phyloP scores from a whole-genome alignment of 345 rosid genomes.

The Linum usitatissimum region DNA sequence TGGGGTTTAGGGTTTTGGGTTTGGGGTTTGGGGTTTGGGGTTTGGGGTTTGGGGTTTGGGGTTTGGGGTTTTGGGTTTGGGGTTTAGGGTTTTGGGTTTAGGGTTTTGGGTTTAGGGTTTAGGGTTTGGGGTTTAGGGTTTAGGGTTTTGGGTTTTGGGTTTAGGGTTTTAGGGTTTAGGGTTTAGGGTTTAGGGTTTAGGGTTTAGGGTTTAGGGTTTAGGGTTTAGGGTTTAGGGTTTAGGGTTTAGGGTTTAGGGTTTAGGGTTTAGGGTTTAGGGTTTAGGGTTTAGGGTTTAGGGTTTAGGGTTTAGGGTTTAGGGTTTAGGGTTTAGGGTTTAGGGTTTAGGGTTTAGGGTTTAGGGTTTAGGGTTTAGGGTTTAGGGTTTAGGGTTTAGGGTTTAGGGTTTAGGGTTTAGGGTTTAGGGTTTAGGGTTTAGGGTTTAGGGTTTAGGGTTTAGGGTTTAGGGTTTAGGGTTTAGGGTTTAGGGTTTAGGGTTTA shows the following conservation, averaged over 20 bases:
- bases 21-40: too few species aligned
- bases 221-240: conserved; percentile 15
- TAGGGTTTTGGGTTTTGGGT: too few species aligned
- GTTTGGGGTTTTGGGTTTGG: too few species aligned
- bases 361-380: conserved; percentile 13
- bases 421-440: conserved; percentile 9
- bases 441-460: conserved; percentile 2
- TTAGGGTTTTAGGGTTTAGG: not conserved
- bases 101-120: too few species aligned
- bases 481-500: conserved; percentile 8
- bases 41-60: too few species aligned
- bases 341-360: conserved; percentile 12
- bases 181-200: not conserved
- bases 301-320: conserved; percentile 17
- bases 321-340: conserved; percentile 9
- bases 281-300: conserved; percentile 12
- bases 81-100: too few species aligned
- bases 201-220: conserved; percentile 1
- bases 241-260: conserved; percentile 8
- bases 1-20: too few species aligned
- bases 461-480: not conserved
- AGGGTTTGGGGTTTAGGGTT: too few species aligned
- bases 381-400: conserved; percentile 10
- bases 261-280: too few species aligned
- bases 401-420: conserved; percentile 7